Evolutionary conservation across 2,329 filamentous ascomycete species (phyloP).

Genomic region (Pseudohalonectria lignicola): DNA sequence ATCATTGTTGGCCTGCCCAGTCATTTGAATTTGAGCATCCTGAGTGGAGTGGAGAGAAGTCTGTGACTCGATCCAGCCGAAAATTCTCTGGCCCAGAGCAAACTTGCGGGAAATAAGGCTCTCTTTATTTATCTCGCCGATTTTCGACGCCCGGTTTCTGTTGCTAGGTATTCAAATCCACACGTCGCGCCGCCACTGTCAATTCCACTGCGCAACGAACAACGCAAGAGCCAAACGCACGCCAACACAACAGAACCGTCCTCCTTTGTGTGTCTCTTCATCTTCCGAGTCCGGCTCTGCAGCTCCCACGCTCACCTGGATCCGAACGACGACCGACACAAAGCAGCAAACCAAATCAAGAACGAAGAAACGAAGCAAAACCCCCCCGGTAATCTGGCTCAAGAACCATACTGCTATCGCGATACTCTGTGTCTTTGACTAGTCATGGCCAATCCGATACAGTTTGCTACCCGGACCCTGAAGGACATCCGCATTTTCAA

Average conservation of each 20-base stretch:
- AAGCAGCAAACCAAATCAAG: slow-evolving; percentile 1
- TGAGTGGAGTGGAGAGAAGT: slow-evolving; percentile 1
- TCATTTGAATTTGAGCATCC: background rate
- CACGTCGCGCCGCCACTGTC: no score
- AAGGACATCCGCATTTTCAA: slow-evolving; percentile 94
- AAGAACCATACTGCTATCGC: background rate
- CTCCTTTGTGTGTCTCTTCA: no score
- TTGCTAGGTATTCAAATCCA: no score
- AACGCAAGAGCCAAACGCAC: no score
- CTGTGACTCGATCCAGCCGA: slow-evolving; percentile 3
- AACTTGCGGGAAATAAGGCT: background rate
- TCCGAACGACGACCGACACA: no score
- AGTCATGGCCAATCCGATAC: slow-evolving; percentile 88
- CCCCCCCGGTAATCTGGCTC: background rate
- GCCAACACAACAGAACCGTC: no score
- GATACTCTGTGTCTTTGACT: slow-evolving; percentile 68
- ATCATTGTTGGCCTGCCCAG: background rate
- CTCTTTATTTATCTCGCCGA: background rate
- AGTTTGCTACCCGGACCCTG: slow-evolving; percentile 94
- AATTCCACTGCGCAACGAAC: no score
- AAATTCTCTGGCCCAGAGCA: no score
- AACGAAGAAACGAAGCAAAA: background rate
- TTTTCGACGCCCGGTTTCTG: background rate
- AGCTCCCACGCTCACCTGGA: no score
- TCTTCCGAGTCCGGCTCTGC: no score